Conservation (phyloP, 2,329 filamentous ascomycete genomes). For the Elsinoe batatas region DNA sequence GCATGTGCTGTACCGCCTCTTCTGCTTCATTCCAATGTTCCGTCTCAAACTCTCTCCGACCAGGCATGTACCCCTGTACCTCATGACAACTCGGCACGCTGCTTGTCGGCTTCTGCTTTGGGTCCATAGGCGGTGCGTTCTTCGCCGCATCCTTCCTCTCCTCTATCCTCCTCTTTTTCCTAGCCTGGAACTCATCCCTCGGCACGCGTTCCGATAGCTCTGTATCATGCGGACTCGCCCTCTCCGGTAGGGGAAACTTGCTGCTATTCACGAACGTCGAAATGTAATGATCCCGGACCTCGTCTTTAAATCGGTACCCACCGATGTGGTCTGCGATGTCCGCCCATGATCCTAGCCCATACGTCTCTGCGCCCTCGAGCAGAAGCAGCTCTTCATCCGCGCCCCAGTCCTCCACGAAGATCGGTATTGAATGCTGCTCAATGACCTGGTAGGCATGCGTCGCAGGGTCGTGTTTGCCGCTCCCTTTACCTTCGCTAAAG, state of each 20-base stretch:
- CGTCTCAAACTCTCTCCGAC: slow-evolving; percentile 91
- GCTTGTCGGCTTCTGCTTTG: slow-evolving; percentile 91
- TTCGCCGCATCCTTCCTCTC: slow-evolving; percentile 80
- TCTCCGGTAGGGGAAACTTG: slow-evolving; percentile 75
- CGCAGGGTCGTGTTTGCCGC: slow-evolving; percentile 74
- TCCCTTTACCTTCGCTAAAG: slow-evolving; percentile 72
- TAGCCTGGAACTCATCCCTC: slow-evolving; percentile 82
- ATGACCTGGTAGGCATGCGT: slow-evolving; percentile 88
- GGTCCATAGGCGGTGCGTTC: slow-evolving; percentile 69
- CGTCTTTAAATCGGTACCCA: slow-evolving; percentile 86
- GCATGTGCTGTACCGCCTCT: slow-evolving; percentile 96
- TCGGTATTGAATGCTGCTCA: slow-evolving; percentile 96
- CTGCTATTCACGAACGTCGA: slow-evolving; percentile 75
- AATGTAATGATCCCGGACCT: slow-evolving; percentile 90
- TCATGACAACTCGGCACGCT: slow-evolving; percentile 95
- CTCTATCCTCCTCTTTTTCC: slow-evolving; percentile 90
- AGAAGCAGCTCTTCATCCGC: slow-evolving; percentile 93
- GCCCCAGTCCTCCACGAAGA: slow-evolving; percentile 90
- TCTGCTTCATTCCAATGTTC: slow-evolving; percentile 97
- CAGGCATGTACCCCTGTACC: slow-evolving; percentile 97
- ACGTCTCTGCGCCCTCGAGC: slow-evolving; percentile 89
- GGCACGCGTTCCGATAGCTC: slow-evolving; percentile 70
- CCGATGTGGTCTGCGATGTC: slow-evolving; percentile 98
- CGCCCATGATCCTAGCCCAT: slow-evolving; percentile 92
- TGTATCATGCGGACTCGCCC: slow-evolving; percentile 73